Percentiles rank a stretch among this genome's conserved stretches.
Conservation (phyloP, 257 asterid genomes). For the Avicennia marina region DNA sequence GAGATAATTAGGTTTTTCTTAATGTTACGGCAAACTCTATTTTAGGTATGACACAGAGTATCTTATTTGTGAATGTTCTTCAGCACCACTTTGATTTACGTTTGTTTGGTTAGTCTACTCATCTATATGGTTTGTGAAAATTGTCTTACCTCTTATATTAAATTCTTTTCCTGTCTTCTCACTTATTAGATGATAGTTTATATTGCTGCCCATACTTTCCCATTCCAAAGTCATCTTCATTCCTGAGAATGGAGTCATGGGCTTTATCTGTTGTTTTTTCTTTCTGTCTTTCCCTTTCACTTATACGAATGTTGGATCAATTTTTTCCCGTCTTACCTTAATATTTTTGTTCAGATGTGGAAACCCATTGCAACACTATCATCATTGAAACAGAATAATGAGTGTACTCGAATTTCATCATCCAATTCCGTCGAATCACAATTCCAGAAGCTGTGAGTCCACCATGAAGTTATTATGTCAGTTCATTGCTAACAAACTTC, state of each 20-base stretch:
- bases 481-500: conserved; percentile 6
- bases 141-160: background rate
- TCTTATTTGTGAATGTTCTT: background rate
- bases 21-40: background rate
- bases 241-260: background rate
- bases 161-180: conserved; percentile 1
- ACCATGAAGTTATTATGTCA: background rate
- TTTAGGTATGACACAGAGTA: background rate
- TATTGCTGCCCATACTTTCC: background rate
- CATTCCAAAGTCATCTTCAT: background rate
- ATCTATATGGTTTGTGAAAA: background rate
- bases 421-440: conserved; percentile 48
- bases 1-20: background rate
- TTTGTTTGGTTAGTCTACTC: background rate
- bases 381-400: conserved; percentile 46
- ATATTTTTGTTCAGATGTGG: conserved; percentile 31
- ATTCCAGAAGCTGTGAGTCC: conserved; percentile 75
- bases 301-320: background rate
- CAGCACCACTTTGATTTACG: background rate
- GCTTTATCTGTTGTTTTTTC: background rate
- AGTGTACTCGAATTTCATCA: conserved; percentile 40
- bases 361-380: conserved; percentile 32
- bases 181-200: background rate
- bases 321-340: conserved; percentile 14
- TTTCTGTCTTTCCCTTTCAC: background rate